These are phyloP conservation scores for Fonsecaea erecta DNA, from an alignment of 2,329 filamentous ascomycete species.

Conservation along the genomic window DNA sequence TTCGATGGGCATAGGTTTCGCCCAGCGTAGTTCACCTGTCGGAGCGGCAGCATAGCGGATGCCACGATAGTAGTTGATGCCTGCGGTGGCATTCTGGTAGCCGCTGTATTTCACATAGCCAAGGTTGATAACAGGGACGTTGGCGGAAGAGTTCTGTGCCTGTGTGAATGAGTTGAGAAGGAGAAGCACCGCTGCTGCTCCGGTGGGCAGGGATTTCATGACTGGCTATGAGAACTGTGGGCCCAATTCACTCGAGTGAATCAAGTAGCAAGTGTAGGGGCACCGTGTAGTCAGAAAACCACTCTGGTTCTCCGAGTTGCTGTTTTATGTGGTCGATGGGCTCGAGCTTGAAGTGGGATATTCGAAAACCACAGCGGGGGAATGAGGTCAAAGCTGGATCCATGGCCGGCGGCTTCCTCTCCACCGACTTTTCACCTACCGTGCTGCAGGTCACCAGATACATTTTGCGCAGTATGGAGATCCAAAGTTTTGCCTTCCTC, in stretches of 20 bases:
- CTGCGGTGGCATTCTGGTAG: slow-evolving; percentile 23
- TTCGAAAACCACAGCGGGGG: slow-evolving; percentile 2
- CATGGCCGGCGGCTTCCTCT: neutral
- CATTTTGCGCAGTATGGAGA: neutral
- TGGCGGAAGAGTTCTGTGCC: slow-evolving; percentile 12
- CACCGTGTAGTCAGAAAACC: neutral
- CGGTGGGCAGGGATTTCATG: neutral
- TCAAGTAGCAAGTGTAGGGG: neutral
- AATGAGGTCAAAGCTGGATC: slow-evolving; percentile 1
- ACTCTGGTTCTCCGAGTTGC: neutral
- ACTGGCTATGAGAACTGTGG: neutral
- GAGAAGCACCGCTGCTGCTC: neutral
- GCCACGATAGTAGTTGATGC: slow-evolving; percentile 27
- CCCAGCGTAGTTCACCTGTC: slow-evolving; percentile 24
- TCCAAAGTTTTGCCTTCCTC: neutral
- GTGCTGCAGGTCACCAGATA: slow-evolving; percentile 5
- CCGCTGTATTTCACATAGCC: slow-evolving; percentile 26
- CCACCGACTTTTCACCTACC: slow-evolving; percentile 9
- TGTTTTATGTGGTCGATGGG: neutral
- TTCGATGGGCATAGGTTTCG: slow-evolving; percentile 24
- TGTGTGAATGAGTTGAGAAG: neutral
- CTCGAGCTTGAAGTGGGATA: neutral
- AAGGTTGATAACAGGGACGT: slow-evolving; percentile 21
- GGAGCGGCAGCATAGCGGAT: slow-evolving; percentile 25
- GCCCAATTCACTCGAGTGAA: neutral